These are phyloP conservation scores for Funneliformis geosporum DNA, from an alignment of 192 early-diverging fungal genomes.

Conservation along the genomic window DNA sequence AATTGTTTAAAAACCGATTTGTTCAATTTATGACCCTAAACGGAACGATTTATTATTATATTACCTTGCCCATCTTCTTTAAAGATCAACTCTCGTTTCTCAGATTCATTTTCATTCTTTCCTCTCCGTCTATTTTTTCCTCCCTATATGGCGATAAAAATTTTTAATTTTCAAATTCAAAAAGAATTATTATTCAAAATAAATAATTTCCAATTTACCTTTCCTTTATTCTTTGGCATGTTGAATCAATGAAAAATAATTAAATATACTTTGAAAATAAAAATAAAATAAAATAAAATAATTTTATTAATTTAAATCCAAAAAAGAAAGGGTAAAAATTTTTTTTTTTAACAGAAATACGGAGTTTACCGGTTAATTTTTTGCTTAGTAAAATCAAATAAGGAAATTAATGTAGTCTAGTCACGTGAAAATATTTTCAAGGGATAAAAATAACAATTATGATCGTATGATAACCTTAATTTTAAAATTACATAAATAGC, in stretches of 20 bases:
- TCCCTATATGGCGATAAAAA: constrained; percentile 51
- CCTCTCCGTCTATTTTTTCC: constrained; percentile 89
- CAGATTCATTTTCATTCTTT: constrained; percentile 94
- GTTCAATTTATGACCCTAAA: too few relatives aligned
- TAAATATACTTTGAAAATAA: neutral
- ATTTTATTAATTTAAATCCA: neutral
- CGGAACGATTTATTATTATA: neutral
- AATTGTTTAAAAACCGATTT: neutral
- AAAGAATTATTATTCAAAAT: neutral
- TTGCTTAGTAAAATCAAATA: too few relatives aligned
- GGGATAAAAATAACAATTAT: too few relatives aligned
- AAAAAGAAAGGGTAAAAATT: too few relatives aligned
- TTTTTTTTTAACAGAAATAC: too few relatives aligned
- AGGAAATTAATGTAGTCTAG: too few relatives aligned
- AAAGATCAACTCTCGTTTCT: constrained; percentile 97
- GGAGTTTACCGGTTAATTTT: too few relatives aligned
- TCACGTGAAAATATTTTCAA: too few relatives aligned
- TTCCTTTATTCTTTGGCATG: constrained; percentile 98
- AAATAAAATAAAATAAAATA: neutral
- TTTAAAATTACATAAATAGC: too few relatives aligned
- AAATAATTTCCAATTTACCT: constrained; percentile 55
- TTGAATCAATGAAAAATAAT: neutral
- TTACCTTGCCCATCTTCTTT: constrained; percentile 94
- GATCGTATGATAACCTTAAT: too few relatives aligned
- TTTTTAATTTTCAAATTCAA: constrained; percentile 1